Evolutionary conservation across 2,329 filamentous ascomycete genomes (phyloP), one percentile per base, ranked within the genome.

Genomic region (Fusarium penzigii): DNA sequence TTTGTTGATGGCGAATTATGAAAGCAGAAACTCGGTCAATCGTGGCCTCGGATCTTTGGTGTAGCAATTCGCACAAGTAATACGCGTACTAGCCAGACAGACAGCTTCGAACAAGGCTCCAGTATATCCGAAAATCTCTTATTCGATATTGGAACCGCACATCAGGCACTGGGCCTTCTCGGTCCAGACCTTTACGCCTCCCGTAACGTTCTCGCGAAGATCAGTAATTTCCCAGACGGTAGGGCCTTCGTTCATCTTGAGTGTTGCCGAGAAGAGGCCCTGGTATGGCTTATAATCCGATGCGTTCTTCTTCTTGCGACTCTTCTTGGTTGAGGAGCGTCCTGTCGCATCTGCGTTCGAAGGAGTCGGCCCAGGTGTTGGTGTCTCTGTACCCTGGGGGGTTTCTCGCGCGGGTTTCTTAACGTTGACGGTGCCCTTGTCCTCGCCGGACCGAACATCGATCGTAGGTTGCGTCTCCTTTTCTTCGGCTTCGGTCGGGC

Each of bases 151-250:
- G n/a, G 69, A 62, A 17, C 69, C 69, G 62, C 82, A 85, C 39
- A 80, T 62, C 36, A 84, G 71, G 55, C 82, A 85, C 44, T 71
- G 49, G 4, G 66, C 69, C 34, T 73, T 73, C 63, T 84, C 80
- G 11, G 72, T 76, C 82, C 82, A 85, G 10, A 68, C 70, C 65
- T 78, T 81, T 32, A 77, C 75, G 3, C 80, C 80, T 10, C 75
- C 78, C 2, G 65, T 65, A 7, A 83, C 68, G 10, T 72, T 70
- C 29, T 74, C 63, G 43, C 82, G 74, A 42, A 83, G 66, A 57
- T 84, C 82, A 25, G 66, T 74, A 46, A 84, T 76, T 56, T 82
- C 77, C 46, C 83, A 73, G 17, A 74, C 65, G 1, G 80, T 77
- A 16, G 78, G 77, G 4, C 74, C 76, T 4, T 70, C 68, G 39